Evolutionary conservation across 2,329 filamentous ascomycete species (phyloP).

Genomic region (Fusarium pseudoanthophilum): DNA sequence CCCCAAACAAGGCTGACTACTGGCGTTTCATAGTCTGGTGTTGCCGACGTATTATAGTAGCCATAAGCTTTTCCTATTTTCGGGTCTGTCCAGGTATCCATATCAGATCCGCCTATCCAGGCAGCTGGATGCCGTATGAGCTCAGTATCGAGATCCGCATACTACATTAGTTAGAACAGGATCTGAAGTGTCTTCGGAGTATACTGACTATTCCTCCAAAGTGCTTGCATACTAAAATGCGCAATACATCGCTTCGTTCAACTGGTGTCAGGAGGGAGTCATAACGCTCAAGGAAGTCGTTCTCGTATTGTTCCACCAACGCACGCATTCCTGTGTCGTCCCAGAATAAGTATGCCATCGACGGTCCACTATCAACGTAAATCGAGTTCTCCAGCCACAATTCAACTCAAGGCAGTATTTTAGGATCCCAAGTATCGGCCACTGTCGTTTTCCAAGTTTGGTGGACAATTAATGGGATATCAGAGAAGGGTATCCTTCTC

Average conservation of each 20-base stretch:
- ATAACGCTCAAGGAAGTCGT: neutral
- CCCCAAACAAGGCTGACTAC: neutral
- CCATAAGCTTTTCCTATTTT: neutral
- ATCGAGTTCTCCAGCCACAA: neutral
- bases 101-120: neutral
- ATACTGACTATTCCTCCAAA: neutral
- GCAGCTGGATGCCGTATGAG: neutral
- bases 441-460: slow-evolving; percentile 2
- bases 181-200: accelerated
- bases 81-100: neutral
- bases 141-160: slow-evolving; percentile 1
- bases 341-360: slow-evolving; percentile 5
- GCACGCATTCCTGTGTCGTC: slow-evolving; percentile 1
- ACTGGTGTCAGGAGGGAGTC: neutral
- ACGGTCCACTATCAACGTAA: neutral
- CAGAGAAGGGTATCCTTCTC: neutral
- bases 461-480: neutral
- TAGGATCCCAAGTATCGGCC: neutral
- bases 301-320: neutral
- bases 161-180: neutral
- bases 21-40: neutral
- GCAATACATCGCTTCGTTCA: neutral
- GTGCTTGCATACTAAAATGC: slow-evolving; percentile 1
- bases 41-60: neutral
- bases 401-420: slow-evolving; percentile 1